Conservation (phyloP, 257 asterid genomes). For the Ilex asprella region DNA sequence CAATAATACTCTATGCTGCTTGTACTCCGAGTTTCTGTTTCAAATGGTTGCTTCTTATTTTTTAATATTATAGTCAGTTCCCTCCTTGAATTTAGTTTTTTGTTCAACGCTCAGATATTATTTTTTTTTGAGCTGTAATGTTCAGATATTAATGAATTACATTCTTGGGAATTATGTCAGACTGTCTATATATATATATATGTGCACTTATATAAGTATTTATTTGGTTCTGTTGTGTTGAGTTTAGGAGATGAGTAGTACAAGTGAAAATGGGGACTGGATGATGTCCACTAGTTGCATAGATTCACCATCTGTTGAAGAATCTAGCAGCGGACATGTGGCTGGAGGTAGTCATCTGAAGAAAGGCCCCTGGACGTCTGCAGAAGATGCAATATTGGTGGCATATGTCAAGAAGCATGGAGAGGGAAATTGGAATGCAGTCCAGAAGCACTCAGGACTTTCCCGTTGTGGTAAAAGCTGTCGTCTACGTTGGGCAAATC, state of each 20-base stretch:
- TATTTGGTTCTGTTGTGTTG: no score
- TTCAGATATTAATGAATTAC: no score
- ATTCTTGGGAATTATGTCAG: no score
- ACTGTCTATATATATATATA: no score
- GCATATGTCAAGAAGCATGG: constrained; percentile 50
- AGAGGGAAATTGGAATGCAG: constrained; percentile 64
- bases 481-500: constrained; percentile 68
- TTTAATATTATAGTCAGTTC: no score
- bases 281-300: constrained; percentile 21
- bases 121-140: no score
- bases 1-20: no score
- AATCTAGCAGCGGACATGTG: constrained; percentile 24
- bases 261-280: constrained; percentile 47
- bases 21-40: no score
- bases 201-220: no score
- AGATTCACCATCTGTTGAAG: constrained; percentile 34
- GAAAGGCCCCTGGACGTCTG: constrained; percentile 63
- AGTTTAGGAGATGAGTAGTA: constrained; percentile 35
- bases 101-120: no score
- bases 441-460: constrained; percentile 50
- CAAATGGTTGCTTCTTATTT: no score
- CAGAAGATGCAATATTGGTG: constrained; percentile 48
- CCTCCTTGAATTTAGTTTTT: no score
- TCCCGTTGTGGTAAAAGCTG: constrained; percentile 73
- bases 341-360: constrained; percentile 38